Evolutionary conservation across 306 rosid species (phyloP), one percentile per base, ranked within the genome.

Genomic region (Ormosia emarginata): DNA sequence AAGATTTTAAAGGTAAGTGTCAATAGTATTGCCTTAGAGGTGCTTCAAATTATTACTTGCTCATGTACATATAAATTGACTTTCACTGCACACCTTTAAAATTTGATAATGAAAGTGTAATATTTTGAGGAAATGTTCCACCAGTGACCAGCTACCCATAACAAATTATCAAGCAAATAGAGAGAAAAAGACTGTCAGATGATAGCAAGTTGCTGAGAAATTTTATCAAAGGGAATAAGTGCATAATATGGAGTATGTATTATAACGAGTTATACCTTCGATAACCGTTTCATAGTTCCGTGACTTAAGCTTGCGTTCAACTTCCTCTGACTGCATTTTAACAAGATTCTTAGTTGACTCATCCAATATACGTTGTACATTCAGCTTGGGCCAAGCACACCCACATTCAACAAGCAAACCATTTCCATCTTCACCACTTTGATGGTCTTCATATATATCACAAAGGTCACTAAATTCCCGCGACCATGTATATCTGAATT

Each of bases 331-430:
- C 83, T 86, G 88, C 93, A 58, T 90, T 87, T 95, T 95, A 79
- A 93, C 91, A 65, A 83, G 99, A 80, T 90, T 93, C 67, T 79
- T 85, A 29, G 91, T 86, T 46, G 96, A 92, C 80, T 95, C 99
- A 18, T 95, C 99, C 88, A 95, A 92, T 78, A 86, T 82, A 65
- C 99, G 97, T 37, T 90, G 96, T 77, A 95, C 96, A 62, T 92
- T 95, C 80, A 95, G 83, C 87, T 93, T 95, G 70, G 97, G 95
- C 99, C 99, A 93, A 57, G 97, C 96, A 85, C 85, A 80, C 70
- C 99, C 99, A 57, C 97, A 93, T 85, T 95, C 98, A 76, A 91
- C 91, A 47, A 95, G 94, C 80, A 90, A 86, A 78, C 98, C 94
- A 57, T 86, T 85, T 67, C 93, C 97, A 63, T 92, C 92, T 85